Percentiles rank a stretch among this genome's conserved stretches.
phyloP scores from a whole-genome alignment of 352 stramenopile species.

The Phytopythium mirpurense region DNA sequence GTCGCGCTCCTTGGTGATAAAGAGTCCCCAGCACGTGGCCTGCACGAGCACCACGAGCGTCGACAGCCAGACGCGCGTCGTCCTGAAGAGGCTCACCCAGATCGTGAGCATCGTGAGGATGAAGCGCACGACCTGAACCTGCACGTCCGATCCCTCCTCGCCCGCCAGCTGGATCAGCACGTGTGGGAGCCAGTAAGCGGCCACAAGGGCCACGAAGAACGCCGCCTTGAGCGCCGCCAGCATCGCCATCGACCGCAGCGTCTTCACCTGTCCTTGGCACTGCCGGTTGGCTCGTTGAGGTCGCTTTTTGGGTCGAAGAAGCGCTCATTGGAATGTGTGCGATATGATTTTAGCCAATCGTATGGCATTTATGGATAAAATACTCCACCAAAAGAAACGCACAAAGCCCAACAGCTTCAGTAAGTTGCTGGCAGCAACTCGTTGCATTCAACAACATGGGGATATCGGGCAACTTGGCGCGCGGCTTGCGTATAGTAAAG shows the following conservation, averaged over 20 bases:
- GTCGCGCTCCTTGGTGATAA: conserved; percentile 31
- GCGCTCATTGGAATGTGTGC: no score
- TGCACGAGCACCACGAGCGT: conserved; percentile 47
- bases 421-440: no score
- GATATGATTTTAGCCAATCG: no score
- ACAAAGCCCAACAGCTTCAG: no score
- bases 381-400: neutral
- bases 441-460: no score
- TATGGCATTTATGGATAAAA: no score
- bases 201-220: conserved; percentile 32
- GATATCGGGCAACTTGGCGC: no score
- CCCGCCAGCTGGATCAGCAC: conserved; percentile 31
- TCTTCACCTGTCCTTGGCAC: no score
- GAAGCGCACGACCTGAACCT: conserved; percentile 46
- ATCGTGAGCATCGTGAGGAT: conserved; percentile 57
- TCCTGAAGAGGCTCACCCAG: conserved; percentile 26
- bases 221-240: conserved; percentile 32
- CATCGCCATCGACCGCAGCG: conserved; percentile 10
- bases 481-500: no score
- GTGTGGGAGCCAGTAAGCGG: conserved; percentile 45
- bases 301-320: neutral
- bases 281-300: no score
- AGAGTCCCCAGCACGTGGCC: conserved; percentile 42
- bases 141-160: conserved; percentile 27
- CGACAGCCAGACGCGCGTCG: conserved; percentile 39